Evolutionary conservation across 2,329 filamentous ascomycete genomes (phyloP).

Genomic region (Trichoderma sp.): DNA sequence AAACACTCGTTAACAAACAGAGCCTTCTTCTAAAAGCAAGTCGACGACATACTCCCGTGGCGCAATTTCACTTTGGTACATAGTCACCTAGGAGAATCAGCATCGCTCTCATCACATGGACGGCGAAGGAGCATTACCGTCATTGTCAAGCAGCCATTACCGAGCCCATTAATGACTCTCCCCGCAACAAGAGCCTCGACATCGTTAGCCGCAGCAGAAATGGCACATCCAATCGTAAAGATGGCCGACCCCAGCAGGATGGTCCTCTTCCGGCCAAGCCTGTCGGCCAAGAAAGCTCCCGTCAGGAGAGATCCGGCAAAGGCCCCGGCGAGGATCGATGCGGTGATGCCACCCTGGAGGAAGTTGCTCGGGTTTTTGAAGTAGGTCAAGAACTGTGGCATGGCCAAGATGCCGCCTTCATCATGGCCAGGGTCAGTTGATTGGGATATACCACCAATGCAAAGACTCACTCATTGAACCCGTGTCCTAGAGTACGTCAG

Average conservation of each 20-base stretch:
- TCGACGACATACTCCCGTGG: constrained; percentile 17
- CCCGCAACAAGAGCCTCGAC: constrained; percentile 26
- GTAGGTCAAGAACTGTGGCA: constrained; percentile 26
- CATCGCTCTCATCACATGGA: neutral
- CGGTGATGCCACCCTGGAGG: constrained; percentile 27
- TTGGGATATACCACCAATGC: too few species aligned
- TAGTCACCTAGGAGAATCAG: constrained; percentile 7
- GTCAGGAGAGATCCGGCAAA: constrained; percentile 26
- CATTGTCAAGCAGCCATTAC: constrained; percentile 27
- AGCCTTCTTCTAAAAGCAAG: neutral
- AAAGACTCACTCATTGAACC: constrained; percentile 26
- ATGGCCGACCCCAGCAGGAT: constrained; percentile 23
- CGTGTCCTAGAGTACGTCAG: constrained; percentile 11
- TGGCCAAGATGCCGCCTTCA: constrained; percentile 25
- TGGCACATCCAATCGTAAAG: constrained; percentile 24
- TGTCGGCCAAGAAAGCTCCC: constrained; percentile 25
- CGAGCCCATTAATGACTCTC: constrained; percentile 26
- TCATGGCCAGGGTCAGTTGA: neutral
- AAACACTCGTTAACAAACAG: neutral
- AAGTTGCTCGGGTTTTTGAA: constrained; percentile 28
- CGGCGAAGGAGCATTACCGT: constrained; percentile 1
- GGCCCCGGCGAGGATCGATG: constrained; percentile 24
- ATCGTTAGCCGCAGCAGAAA: constrained; percentile 18
- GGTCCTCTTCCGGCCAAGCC: constrained; percentile 17
- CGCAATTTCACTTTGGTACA: constrained; percentile 28